Percentiles rank a stretch among this genome's conserved stretches.
phyloP scores from a whole-genome alignment of 2,329 filamentous ascomycete genomes.

The Plectosphaerella plurivora region DNA sequence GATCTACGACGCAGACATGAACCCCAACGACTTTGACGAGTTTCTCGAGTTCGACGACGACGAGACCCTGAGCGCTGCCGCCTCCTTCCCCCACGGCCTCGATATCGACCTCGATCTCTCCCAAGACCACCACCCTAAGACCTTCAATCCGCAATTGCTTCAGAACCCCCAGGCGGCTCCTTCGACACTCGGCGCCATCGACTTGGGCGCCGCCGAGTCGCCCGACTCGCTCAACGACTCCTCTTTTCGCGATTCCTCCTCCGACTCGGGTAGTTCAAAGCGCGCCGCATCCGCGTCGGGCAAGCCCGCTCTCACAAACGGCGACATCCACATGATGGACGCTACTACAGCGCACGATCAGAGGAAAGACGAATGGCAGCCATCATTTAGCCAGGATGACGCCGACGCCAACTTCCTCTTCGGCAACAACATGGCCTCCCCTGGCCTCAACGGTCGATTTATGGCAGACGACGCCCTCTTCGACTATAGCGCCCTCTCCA shows the following conservation, averaged over 20 bases:
- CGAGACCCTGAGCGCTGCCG: conserved; percentile 17
- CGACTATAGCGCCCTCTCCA: conserved; percentile 40
- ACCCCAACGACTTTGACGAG: conserved; percentile 23
- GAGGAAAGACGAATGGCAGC: conserved; percentile 37
- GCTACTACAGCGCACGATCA: conserved; percentile 20
- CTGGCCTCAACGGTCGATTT: conserved; percentile 29
- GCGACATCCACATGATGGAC: conserved; percentile 39
- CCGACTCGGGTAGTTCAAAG: conserved; percentile 47
- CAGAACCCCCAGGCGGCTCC: conserved; percentile 9
- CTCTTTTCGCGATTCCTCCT: conserved; percentile 45
- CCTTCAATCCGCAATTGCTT: conserved; percentile 17
- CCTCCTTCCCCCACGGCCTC: conserved; percentile 15
- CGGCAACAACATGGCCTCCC: conserved; percentile 19
- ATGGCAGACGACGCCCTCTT: conserved; percentile 43
- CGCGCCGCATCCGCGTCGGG: conserved; percentile 42
- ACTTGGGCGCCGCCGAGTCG: conserved; percentile 30
- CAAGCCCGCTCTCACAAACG: conserved; percentile 33
- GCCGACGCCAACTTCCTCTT: conserved; percentile 32
- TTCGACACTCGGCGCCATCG: conserved; percentile 10
- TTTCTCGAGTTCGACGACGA: conserved; percentile 33
- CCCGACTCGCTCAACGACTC: conserved; percentile 33
- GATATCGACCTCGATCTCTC: conserved; percentile 21
- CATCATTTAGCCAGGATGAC: conserved; percentile 7
- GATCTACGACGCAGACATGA: conserved; percentile 30
- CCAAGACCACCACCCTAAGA: conserved; percentile 28